Evolutionary conservation across 257 asterid genomes (phyloP).

Genomic region (Parsonsia alboflavescens): DNA sequence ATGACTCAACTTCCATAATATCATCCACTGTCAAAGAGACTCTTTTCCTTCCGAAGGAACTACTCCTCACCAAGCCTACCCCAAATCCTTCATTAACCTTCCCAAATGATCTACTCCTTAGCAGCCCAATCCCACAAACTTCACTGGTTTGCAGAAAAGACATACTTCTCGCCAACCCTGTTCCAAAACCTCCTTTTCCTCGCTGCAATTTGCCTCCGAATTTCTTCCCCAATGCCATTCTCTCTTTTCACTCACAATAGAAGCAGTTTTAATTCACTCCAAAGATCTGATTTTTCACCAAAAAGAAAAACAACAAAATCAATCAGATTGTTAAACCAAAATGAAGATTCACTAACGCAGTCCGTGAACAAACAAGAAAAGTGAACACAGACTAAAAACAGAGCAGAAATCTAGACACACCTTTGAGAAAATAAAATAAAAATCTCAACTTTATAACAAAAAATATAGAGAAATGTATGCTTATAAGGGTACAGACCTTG

Average conservation of each 20-base stretch:
- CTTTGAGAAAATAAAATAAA: neutral
- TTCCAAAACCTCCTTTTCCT: slow-evolving; percentile 2
- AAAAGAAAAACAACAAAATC: neutral
- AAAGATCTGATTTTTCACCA: slow-evolving; percentile 26
- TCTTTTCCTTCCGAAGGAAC: slow-evolving; percentile 64
- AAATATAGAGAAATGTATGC: neutral
- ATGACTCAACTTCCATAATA: slow-evolving; percentile 21
- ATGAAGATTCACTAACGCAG: neutral
- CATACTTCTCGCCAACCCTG: neutral
- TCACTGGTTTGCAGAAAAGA: slow-evolving; percentile 1
- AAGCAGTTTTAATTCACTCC: slow-evolving; percentile 1
- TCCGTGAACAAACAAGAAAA: neutral
- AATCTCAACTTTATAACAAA: neutral
- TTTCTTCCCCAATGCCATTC: neutral
- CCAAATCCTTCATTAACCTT: neutral
- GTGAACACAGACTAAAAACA: neutral
- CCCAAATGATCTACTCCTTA: slow-evolving; percentile 53
- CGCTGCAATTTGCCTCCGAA: slow-evolving; percentile 16
- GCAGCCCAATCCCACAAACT: slow-evolving; percentile 39
- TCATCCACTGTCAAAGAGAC: slow-evolving; percentile 29
- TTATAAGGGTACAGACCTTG: slow-evolving; percentile 13
- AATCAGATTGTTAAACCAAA: neutral
- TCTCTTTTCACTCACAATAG: neutral
- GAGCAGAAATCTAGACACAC: neutral
- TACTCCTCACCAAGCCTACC: slow-evolving; percentile 33